These are phyloP conservation scores for Penicillium turbatum DNA, from an alignment of 495 filamentous ascomycete species.

Conservation along the genomic window DNA sequence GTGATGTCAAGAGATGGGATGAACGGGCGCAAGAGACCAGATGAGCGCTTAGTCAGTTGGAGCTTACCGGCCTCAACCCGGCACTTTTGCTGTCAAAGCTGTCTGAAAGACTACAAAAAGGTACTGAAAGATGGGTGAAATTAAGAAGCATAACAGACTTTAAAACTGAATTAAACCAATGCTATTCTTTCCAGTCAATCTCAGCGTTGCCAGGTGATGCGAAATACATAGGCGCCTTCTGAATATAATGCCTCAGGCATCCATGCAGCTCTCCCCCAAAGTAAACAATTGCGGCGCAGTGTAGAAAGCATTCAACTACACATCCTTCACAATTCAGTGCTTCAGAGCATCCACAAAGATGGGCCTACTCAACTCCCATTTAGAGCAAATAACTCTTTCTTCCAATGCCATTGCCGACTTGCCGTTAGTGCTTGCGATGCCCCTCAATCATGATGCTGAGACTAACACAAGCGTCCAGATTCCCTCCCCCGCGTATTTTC, in stretches of 20 bases:
- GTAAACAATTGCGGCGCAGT: constrained; percentile 6
- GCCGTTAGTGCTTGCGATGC: constrained; percentile 52
- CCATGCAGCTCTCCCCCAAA: constrained; percentile 3
- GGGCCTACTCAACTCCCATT: constrained; percentile 74
- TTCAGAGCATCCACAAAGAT: constrained; percentile 40
- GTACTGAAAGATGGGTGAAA: neutral
- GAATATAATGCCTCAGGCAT: constrained; percentile 10
- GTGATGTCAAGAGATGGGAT: constrained; percentile 47
- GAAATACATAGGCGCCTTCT: constrained; percentile 1
- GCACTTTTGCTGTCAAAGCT: neutral
- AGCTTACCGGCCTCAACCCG: constrained; percentile 25
- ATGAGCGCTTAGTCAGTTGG: constrained; percentile 41
- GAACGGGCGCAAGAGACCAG: constrained; percentile 36
- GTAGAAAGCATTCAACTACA: neutral
- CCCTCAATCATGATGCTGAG: neutral
- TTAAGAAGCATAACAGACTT: neutral
- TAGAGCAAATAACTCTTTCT: constrained; percentile 87
- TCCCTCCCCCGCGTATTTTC: constrained; percentile 89
- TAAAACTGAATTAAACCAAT: neutral
- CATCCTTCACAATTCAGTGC: neutral
- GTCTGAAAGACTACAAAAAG: neutral
- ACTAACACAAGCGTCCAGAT: constrained; percentile 46
- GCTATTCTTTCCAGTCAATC: neutral
- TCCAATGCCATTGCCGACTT: constrained; percentile 78
- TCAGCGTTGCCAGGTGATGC: neutral